These are phyloP conservation scores for Wickerhamomyces ciferrii DNA, from an alignment of 805 yeast species.

Conservation along the genomic window DNA sequence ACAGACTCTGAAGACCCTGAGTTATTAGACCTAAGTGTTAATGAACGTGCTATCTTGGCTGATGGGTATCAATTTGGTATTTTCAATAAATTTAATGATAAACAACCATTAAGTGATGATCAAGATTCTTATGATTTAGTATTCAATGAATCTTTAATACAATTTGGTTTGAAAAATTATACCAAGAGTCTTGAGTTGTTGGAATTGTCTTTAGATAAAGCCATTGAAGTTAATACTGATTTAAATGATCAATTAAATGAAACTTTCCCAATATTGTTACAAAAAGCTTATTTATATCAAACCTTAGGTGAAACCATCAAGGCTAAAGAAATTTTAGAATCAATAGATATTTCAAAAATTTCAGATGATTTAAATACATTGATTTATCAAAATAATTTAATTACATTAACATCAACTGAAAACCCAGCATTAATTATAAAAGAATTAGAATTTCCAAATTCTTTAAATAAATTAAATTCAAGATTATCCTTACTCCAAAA, in stretches of 20 bases:
- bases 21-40: conserved; percentile 52
- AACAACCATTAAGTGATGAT: conserved; percentile 15
- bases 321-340: conserved; percentile 31
- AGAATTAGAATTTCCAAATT: conserved; percentile 26
- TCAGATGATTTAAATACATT: conserved; percentile 23
- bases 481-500: too few relatives aligned
- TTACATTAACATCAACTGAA: conserved; percentile 11
- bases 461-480: conserved; percentile 11
- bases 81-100: conserved; percentile 4
- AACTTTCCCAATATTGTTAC: conserved; percentile 56
- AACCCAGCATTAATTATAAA: conserved; percentile 23
- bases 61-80: conserved; percentile 27
- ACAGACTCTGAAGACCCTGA: conserved; percentile 32
- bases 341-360: conserved; percentile 19
- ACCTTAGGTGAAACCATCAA: conserved; percentile 29
- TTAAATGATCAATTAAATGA: conserved; percentile 43
- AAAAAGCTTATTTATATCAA: conserved; percentile 53
- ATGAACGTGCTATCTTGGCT: conserved; percentile 64
- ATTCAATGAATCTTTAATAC: conserved; percentile 60
- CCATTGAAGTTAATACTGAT: conserved; percentile 32
- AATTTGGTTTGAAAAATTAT: conserved; percentile 37
- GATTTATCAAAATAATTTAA: conserved; percentile 26
- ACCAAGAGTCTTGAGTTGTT: conserved; percentile 36
- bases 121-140: conserved; percentile 49
- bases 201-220: conserved; percentile 36